Base-by-base conservation (phyloP, 2,329 filamentous ascomycete genomes). In the Ascochyta koolunga region DNA sequence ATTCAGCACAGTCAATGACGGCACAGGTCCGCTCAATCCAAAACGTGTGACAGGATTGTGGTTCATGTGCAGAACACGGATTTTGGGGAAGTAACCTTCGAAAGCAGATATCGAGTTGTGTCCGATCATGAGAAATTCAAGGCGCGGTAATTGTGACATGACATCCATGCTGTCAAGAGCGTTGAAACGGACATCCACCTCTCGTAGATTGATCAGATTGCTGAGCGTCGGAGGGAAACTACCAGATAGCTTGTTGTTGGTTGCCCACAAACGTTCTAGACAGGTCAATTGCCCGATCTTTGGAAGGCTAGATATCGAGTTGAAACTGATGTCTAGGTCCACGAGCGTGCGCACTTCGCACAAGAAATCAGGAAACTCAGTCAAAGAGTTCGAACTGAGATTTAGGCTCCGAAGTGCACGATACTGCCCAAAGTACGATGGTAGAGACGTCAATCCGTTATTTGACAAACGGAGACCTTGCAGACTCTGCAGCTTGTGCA, bases 301-400 rank as follows among this genome's bases (percentile, higher is more conserved):
- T 0, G 93, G 92, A 7, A 99, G 78, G 48, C 80, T 84, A 10
- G 85, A 84, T 58, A 99, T 96, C 35, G 88, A 85, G 71, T 99
- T 99, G 83, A 99, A 99, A 72, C 93, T 98, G 70, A 99, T 86
- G 68, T 99, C 95, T 35, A 99, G 84, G 70, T 99, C 93, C 11
- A 96, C 90, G 39, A 99, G 78, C 37, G 89, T 92, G 61, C 86
- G 86, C 18, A 99, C 79, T 21, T 91, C 83, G 74, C 91, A 93
- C 19, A 99, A 80, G 65, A 96, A 96, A 19, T 88, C 81, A 0
- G 95, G 95, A 59, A 99, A 96, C 35, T 85, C 85, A 51, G 89
- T 88, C 49, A 99, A 82, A 56, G 90, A 93, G 74, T 99, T 99
- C 1, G 95, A 99, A 1, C 93, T 96, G 42, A 99, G 82, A 68